Percentiles rank a stretch among this genome's conserved stretches.
These are phyloP conservation scores for Rhizopogon salebrosus DNA, from an alignment of 768 basidiomycete genomes.

Conservation along the genomic window DNA sequence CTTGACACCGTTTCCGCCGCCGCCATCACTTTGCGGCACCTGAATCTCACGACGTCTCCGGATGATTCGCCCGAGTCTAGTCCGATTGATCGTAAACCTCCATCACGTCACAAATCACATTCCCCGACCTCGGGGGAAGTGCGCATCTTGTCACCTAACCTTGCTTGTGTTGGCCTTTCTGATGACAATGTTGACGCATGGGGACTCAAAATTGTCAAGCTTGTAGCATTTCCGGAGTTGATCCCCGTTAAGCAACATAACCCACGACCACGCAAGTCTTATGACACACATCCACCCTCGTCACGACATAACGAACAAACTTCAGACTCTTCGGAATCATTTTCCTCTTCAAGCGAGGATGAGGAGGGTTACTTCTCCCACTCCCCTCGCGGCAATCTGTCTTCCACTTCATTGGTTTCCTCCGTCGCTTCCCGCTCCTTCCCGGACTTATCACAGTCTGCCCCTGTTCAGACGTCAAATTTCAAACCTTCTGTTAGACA, in stretches of 20 bases:
- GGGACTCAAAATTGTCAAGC: slow-evolving; percentile 73
- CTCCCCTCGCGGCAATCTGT: slow-evolving; percentile 38
- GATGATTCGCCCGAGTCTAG: slow-evolving; percentile 1
- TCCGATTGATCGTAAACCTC: slow-evolving; percentile 10
- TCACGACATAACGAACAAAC: slow-evolving; percentile 9
- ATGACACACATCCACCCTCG: neutral
- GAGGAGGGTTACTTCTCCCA: slow-evolving; percentile 56
- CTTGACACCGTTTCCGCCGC: slow-evolving; percentile 25
- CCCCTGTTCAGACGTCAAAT: slow-evolving; percentile 24
- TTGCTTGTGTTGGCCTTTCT: slow-evolving; percentile 71
- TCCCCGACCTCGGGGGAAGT: slow-evolving; percentile 59
- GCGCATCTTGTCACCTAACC: slow-evolving; percentile 58
- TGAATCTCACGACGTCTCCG: slow-evolving; percentile 1
- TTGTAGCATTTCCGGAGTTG: slow-evolving; percentile 72
- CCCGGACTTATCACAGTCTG: slow-evolving; percentile 32
- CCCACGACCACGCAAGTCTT: neutral
- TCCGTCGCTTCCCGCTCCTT: slow-evolving; percentile 37
- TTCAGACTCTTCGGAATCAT: slow-evolving; percentile 20
- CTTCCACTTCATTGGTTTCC: slow-evolving; percentile 30
- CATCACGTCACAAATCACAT: slow-evolving; percentile 36
- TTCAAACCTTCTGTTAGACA: slow-evolving; percentile 36
- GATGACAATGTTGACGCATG: slow-evolving; percentile 66
- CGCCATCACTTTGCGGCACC: slow-evolving; percentile 7
- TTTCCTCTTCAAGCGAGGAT: slow-evolving; percentile 28
- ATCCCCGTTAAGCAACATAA: slow-evolving; percentile 32